Evolutionary conservation across 1,284 basidiomycete species (phyloP).

Genomic region (Tylopilus microsporus): DNA sequence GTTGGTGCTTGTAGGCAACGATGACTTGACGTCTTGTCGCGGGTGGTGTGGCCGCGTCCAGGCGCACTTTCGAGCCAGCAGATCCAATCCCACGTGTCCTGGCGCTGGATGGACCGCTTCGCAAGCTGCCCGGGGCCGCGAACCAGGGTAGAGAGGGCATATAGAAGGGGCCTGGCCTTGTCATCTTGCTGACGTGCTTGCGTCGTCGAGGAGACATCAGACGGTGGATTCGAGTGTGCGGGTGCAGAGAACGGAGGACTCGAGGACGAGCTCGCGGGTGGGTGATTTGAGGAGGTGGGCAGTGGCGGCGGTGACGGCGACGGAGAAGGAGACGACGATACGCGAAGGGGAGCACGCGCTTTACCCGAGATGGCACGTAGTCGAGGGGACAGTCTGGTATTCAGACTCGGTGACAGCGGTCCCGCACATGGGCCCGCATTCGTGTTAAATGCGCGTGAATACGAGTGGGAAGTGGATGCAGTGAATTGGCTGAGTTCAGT

Average conservation of each 20-base stretch:
- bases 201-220: slow-evolving; percentile 26
- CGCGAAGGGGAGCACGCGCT: too few species aligned
- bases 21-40: not conserved
- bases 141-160: slow-evolving; percentile 21
- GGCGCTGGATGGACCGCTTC: not conserved
- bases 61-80: not conserved
- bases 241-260: slow-evolving; percentile 3
- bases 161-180: slow-evolving; percentile 5
- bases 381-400: too few species aligned
- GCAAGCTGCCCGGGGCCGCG: not conserved
- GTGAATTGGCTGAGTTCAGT: slow-evolving; percentile 18
- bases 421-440: not conserved
- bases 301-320: not conserved
- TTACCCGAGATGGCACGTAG: too few species aligned
- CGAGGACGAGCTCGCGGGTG: not conserved
- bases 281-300: not conserved
- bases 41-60: not conserved
- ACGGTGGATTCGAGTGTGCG: slow-evolving; percentile 14
- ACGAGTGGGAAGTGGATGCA: slow-evolving; percentile 11
- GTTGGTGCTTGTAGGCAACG: too few species aligned
- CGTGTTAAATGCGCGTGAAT: not conserved
- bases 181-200: slow-evolving; percentile 28
- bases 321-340: too few species aligned
- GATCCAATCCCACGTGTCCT: not conserved
- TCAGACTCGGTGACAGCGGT: too few species aligned